Evolutionary conservation across 441 rosid genomes (phyloP).

Genomic region (Erodium texanum): DNA sequence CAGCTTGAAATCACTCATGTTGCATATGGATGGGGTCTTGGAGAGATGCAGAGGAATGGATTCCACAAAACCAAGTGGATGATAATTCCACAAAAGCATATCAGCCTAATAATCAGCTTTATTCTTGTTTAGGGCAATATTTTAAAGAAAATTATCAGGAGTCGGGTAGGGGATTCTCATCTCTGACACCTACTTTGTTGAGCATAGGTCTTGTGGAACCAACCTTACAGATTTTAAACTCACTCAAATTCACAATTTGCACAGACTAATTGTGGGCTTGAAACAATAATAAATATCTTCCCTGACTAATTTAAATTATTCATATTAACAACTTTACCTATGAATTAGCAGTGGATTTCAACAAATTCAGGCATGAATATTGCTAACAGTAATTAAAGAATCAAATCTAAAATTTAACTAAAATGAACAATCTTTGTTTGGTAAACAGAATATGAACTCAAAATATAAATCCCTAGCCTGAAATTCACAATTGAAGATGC

Average conservation of each 20-base stretch:
- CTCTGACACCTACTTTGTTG: constrained; percentile 3
- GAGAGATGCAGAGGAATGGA: not conserved
- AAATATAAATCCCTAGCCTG: not conserved
- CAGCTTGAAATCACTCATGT: not conserved
- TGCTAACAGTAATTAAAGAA: not conserved
- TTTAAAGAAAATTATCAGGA: not conserved
- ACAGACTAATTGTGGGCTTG: not conserved
- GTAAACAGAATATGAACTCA: not conserved
- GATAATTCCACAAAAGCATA: not conserved
- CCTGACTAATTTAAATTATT: not conserved
- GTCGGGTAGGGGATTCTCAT: not conserved
- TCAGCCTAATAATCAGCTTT: not conserved
- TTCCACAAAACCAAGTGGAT: not conserved
- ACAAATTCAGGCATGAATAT: not conserved
- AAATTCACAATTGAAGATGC: not conserved
- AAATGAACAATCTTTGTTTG: not conserved
- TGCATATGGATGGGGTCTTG: not conserved
- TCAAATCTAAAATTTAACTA: not conserved
- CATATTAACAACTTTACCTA: not conserved
- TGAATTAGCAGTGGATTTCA: not conserved
- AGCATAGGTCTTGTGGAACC: not conserved
- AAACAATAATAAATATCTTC: not conserved
- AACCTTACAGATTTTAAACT: not conserved
- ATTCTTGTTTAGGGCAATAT: not conserved
- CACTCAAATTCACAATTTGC: not conserved